phyloP scores from a whole-genome alignment of 805 yeast species.

The Yamadazyma ubonensis region DNA sequence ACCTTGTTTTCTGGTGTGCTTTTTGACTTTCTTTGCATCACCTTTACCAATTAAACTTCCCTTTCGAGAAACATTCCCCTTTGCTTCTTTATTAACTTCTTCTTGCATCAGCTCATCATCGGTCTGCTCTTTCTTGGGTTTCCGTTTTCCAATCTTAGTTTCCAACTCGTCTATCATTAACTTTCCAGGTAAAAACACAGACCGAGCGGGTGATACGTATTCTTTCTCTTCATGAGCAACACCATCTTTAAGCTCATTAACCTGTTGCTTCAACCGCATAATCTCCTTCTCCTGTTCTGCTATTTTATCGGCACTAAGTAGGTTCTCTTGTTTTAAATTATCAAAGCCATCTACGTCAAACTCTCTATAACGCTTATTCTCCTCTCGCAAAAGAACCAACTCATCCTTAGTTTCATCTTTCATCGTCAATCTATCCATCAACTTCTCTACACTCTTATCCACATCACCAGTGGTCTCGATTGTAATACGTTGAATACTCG shows the following conservation, averaged over 20 bases:
- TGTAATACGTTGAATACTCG: slow-evolving; percentile 31
- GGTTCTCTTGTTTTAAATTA: slow-evolving; percentile 23
- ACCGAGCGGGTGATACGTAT: too few relatives aligned
- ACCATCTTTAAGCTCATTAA: slow-evolving; percentile 21
- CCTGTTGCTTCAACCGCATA: slow-evolving; percentile 22
- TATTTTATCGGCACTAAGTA: slow-evolving; percentile 21
- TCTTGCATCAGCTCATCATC: too few relatives aligned
- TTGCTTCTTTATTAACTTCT: too few relatives aligned
- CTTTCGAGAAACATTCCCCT: too few relatives aligned
- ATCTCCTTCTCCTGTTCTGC: slow-evolving; percentile 27
- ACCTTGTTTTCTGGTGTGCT: background rate
- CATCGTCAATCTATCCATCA: slow-evolving; percentile 33
- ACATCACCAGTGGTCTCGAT: slow-evolving; percentile 22
- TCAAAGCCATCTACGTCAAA: slow-evolving; percentile 24
- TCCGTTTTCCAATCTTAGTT: slow-evolving; percentile 11
- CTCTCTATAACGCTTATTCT: slow-evolving; percentile 21
- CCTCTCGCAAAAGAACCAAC: slow-evolving; percentile 15
- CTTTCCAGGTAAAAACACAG: slow-evolving; percentile 10
- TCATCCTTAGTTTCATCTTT: slow-evolving; percentile 33
- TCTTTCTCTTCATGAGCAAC: slow-evolving; percentile 1
- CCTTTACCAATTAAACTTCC: background rate
- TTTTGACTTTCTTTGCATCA: background rate
- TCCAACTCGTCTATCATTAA: slow-evolving; percentile 18
- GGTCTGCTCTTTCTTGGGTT: background rate
- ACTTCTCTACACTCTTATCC: slow-evolving; percentile 29